phyloP scores from a whole-genome alignment of 352 stramenopile species.

The Phytophthora foliorum region DNA sequence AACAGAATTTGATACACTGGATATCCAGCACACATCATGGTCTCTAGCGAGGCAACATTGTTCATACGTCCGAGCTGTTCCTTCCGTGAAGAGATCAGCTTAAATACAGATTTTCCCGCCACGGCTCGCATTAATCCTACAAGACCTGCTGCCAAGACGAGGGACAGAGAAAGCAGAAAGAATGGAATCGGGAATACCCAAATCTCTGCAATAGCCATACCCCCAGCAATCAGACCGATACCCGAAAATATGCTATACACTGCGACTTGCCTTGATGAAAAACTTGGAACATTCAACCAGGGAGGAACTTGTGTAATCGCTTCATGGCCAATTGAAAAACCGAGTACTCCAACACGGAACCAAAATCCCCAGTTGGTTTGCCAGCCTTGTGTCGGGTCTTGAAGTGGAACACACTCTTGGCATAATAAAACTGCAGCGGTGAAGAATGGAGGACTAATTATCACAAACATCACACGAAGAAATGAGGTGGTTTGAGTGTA shows the following conservation, averaged over 20 bases:
- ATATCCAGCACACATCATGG: slow-evolving; percentile 10
- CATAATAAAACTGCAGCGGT: slow-evolving; percentile 1
- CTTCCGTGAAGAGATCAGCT: not conserved
- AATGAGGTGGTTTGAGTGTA: slow-evolving; percentile 7
- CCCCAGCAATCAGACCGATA: not conserved
- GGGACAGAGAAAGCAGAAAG: not conserved
- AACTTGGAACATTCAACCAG: slow-evolving; percentile 6
- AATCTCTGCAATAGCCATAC: not conserved
- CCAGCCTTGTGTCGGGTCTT: slow-evolving; percentile 10
- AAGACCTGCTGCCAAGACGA: not conserved
- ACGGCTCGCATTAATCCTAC: not conserved
- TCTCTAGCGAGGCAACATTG: not conserved
- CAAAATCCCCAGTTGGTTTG: slow-evolving; percentile 13
- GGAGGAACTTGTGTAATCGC: not conserved
- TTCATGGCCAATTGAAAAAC: slow-evolving; percentile 1
- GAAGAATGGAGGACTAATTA: not conserved
- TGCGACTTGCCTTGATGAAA: slow-evolving; percentile 1
- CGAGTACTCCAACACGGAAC: slow-evolving; percentile 1
- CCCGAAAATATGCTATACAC: not conserved
- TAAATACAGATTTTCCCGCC: not conserved
- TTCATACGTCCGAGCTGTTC: not conserved
- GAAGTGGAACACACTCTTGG: slow-evolving; percentile 15
- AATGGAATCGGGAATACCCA: slow-evolving; percentile 29
- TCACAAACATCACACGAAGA: not conserved
- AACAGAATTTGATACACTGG: slow-evolving; percentile 14